These are phyloP conservation scores for Dipodascopsis uninucleata DNA, from an alignment of 805 yeast genomes.

Conservation along the genomic window DNA sequence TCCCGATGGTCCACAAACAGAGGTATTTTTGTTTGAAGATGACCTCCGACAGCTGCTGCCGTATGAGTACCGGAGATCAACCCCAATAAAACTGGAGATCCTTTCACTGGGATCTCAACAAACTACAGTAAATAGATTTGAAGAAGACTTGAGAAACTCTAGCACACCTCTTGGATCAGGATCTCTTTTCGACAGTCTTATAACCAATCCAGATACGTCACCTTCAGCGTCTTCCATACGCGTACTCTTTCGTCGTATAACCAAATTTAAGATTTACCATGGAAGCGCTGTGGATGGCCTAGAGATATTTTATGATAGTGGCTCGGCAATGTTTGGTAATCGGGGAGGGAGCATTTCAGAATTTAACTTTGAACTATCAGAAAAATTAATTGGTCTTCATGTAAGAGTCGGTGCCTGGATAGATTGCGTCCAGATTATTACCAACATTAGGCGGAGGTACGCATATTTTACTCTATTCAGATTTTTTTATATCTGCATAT, in stretches of 20 bases:
- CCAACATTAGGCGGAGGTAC: slow-evolving; percentile 36
- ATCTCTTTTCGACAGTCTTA: slow-evolving; percentile 22
- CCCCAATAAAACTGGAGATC: slow-evolving; percentile 50
- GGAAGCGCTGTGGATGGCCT: slow-evolving; percentile 84
- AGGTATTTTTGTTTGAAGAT: slow-evolving; percentile 48
- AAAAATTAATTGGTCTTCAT: slow-evolving; percentile 55
- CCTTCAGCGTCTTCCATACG: slow-evolving; percentile 2
- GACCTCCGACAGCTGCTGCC: slow-evolving; percentile 44
- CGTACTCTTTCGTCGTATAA: slow-evolving; percentile 34
- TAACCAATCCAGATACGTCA: background rate
- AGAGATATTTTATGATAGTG: slow-evolving; percentile 44
- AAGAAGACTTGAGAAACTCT: slow-evolving; percentile 25
- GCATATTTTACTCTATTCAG: slow-evolving; percentile 4
- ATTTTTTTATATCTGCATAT: no score
- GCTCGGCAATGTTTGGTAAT: slow-evolving; percentile 37
- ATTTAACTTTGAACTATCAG: slow-evolving; percentile 54
- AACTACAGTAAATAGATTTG: slow-evolving; percentile 50
- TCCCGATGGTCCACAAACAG: slow-evolving; percentile 57
- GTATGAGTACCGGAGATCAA: slow-evolving; percentile 33
- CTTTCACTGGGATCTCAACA: slow-evolving; percentile 62
- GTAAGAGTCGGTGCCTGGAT: slow-evolving; percentile 83
- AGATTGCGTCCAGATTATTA: slow-evolving; percentile 75
- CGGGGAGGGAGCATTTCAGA: slow-evolving; percentile 47
- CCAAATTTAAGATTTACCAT: slow-evolving; percentile 60
- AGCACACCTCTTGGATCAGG: slow-evolving; percentile 2